Evolutionary conservation across 306 rosid genomes (phyloP).

Genomic region (Dalbergia oliveri): DNA sequence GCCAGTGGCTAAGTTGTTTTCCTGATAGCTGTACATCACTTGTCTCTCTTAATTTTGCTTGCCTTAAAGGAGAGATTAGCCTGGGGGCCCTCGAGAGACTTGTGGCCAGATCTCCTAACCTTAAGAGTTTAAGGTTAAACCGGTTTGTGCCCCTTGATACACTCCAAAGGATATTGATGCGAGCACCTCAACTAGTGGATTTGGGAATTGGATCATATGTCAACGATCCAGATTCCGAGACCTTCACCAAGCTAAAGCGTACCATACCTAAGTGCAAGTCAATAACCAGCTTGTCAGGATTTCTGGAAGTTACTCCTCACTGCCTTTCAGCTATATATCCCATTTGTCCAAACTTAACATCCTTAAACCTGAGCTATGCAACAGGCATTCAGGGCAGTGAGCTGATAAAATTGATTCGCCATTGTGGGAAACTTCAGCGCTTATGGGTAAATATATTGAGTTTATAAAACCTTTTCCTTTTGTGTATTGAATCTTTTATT

Average conservation of each 20-base stretch:
- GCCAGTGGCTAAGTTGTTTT: conserved; percentile 94
- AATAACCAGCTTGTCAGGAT: conserved; percentile 84
- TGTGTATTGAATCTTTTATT: neutral
- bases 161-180: conserved; percentile 64
- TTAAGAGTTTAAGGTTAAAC: conserved; percentile 77
- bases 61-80: conserved; percentile 87
- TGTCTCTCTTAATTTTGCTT: conserved; percentile 85
- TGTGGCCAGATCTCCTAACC: conserved; percentile 87
- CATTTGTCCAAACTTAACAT: conserved; percentile 68
- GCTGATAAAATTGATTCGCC: conserved; percentile 62
- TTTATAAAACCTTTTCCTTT: neutral
- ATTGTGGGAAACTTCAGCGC: conserved; percentile 77
- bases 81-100: conserved; percentile 83
- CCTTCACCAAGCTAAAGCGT: conserved; percentile 54
- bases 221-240: conserved; percentile 62
- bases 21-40: conserved; percentile 87
- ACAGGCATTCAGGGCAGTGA: conserved; percentile 73
- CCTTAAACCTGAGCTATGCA: conserved; percentile 90
- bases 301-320: conserved; percentile 76
- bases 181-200: conserved; percentile 81
- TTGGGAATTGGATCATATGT: conserved; percentile 80
- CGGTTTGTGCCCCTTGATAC: conserved; percentile 73
- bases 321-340: conserved; percentile 77
- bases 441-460: conserved; percentile 72
- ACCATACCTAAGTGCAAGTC: conserved; percentile 70